Conservation (phyloP, 257 asterid species). For the Lantana camara region DNA sequence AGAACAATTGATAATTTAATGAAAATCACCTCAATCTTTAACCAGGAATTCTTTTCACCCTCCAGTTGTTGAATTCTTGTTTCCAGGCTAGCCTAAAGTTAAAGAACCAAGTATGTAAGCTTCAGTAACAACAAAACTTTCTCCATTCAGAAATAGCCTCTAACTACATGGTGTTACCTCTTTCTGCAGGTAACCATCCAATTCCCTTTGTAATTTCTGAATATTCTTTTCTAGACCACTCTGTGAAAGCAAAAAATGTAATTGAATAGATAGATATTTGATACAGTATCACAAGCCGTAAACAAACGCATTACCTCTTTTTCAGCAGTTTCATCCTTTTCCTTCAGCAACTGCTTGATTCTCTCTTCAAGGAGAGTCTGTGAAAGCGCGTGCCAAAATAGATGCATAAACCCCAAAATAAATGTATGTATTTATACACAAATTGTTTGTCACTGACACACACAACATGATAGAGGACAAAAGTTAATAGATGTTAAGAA, state of each 20-base stretch:
- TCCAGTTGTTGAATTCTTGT: constrained; percentile 41
- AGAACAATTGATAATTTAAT: constrained; percentile 10
- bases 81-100: constrained; percentile 47
- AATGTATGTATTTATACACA: neutral
- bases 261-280: too few relatives aligned
- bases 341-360: constrained; percentile 46
- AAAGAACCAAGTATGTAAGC: constrained; percentile 13
- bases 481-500: neutral
- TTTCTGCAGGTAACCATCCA: constrained; percentile 44
- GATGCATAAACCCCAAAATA: neutral
- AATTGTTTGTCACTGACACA: neutral
- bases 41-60: constrained; percentile 57
- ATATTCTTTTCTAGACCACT: constrained; percentile 39
- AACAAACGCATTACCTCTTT: constrained; percentile 52
- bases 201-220: constrained; percentile 43
- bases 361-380: constrained; percentile 55
- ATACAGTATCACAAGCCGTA: constrained; percentile 8
- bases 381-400: constrained; percentile 25
- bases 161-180: constrained; percentile 38
- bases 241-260: too few relatives aligned
- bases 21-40: constrained; percentile 58
- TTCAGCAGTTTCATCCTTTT: constrained; percentile 45
- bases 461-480: neutral
- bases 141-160: constrained; percentile 7
- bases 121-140: constrained; percentile 17